Evolutionary conservation across 805 yeast species (phyloP).

Genomic region (Wickerhamomyces xylosicus): DNA sequence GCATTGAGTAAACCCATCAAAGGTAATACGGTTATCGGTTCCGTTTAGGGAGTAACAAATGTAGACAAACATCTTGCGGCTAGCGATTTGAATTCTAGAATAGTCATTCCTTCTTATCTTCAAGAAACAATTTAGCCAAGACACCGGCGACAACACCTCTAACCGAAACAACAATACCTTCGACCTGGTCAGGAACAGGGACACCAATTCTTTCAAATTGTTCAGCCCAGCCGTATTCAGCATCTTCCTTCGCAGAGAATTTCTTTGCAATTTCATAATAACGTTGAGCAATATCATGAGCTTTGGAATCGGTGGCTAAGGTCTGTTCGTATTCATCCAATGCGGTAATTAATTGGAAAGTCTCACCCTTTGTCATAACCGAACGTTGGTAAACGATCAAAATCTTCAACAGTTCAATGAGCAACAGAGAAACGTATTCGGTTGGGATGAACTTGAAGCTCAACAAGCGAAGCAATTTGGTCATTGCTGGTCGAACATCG

Average conservation of each 20-base stretch:
- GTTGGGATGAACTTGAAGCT: conserved; percentile 43
- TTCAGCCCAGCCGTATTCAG: not conserved
- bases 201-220: not conserved
- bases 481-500: conserved; percentile 19
- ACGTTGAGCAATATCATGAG: not conserved
- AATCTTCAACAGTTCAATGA: conserved; percentile 29
- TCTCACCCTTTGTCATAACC: not conserved
- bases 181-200: not conserved
- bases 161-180: not conserved
- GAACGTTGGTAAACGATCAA: not conserved
- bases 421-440: conserved; percentile 36
- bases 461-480: conserved; percentile 29
- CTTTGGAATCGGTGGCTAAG: not conserved
- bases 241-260: not conserved
- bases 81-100: too few relatives aligned
- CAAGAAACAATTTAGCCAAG: not conserved
- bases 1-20: too few relatives aligned
- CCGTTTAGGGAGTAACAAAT: too few relatives aligned
- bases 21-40: too few relatives aligned
- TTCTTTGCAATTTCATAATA: not conserved
- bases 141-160: not conserved
- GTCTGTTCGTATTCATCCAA: not conserved
- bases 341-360: not conserved
- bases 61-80: too few relatives aligned
- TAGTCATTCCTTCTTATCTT: not conserved